These are phyloP conservation scores for Collybia nuda DNA, from an alignment of 768 basidiomycete species.

Conservation along the genomic window DNA sequence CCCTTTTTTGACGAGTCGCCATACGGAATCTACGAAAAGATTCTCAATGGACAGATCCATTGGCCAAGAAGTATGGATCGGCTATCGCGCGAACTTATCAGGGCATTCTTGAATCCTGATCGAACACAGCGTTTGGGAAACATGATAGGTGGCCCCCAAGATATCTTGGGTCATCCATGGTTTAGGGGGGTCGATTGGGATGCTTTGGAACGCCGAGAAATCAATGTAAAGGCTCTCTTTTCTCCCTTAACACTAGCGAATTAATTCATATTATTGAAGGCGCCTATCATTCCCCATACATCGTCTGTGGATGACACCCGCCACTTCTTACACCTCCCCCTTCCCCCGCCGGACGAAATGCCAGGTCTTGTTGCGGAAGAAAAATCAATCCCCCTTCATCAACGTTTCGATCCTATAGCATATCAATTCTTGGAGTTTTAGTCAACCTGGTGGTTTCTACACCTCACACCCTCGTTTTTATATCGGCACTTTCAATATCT, in stretches of 20 bases:
- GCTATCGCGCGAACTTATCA: constrained; percentile 85
- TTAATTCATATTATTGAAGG: constrained; percentile 40
- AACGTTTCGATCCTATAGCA: constrained; percentile 63
- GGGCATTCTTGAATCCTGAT: constrained; percentile 88
- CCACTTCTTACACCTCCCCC: constrained; percentile 79
- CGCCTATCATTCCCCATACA: constrained; percentile 84
- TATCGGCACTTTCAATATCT: no score
- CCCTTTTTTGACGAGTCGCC: constrained; percentile 99
- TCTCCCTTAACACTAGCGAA: constrained; percentile 2
- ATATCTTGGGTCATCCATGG: constrained; percentile 91
- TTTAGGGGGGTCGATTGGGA: constrained; percentile 95
- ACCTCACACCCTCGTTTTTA: no score
- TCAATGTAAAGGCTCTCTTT: constrained; percentile 54
- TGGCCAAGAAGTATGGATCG: constrained; percentile 93
- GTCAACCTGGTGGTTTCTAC: constrained; percentile 11
- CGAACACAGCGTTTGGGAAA: constrained; percentile 91
- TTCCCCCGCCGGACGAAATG: constrained; percentile 77
- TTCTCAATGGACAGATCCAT: constrained; percentile 81
- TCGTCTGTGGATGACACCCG: constrained; percentile 81
- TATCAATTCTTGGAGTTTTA: constrained; percentile 80
- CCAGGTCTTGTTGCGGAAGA: constrained; percentile 75
- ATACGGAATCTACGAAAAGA: constrained; percentile 98
- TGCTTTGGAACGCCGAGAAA: constrained; percentile 81
- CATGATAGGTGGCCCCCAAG: constrained; percentile 87
- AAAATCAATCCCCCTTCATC: constrained; percentile 52